Conservation (phyloP, 2,329 filamentous ascomycete genomes). For the Whalleya microplaca region DNA sequence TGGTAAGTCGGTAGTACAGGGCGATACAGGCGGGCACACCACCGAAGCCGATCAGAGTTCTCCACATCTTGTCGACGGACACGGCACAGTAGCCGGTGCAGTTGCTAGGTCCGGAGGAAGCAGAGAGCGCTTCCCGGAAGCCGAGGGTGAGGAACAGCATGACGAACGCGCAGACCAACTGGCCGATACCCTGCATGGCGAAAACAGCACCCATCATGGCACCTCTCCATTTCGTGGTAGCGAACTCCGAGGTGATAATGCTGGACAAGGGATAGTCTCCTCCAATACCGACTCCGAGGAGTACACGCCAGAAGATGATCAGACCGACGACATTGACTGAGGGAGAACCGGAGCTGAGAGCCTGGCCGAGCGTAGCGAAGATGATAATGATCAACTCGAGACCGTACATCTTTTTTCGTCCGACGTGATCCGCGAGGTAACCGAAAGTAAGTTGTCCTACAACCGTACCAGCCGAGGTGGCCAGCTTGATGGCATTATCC, state of each 20-base stretch:
- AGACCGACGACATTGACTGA: constrained; percentile 66
- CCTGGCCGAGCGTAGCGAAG: constrained; percentile 74
- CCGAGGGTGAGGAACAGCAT: constrained; percentile 75
- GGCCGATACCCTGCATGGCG: constrained; percentile 84
- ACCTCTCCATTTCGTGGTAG: constrained; percentile 82
- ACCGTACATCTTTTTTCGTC: constrained; percentile 74
- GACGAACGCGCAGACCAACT: constrained; percentile 75
- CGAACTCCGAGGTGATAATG: constrained; percentile 86
- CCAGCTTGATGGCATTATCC: constrained; percentile 84
- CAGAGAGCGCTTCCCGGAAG: constrained; percentile 66
- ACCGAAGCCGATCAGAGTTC: constrained; percentile 78
- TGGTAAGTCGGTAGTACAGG: constrained; percentile 78
- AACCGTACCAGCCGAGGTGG: constrained; percentile 82
- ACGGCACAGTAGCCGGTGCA: constrained; percentile 68
- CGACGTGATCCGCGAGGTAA: constrained; percentile 75
- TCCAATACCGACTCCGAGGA: constrained; percentile 75
- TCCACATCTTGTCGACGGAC: constrained; percentile 90
- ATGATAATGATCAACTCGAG: constrained; percentile 81
- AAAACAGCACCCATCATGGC: constrained; percentile 89
- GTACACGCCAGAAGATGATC: constrained; percentile 79
- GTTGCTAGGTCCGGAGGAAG: constrained; percentile 51
- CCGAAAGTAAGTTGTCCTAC: constrained; percentile 83
- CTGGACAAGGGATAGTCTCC: constrained; percentile 82
- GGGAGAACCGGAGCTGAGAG: constrained; percentile 65
- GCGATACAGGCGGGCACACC: constrained; percentile 80